Percentiles rank a stretch among this genome's conserved stretches.
Conservation (phyloP, 2,329 filamentous ascomycete species). For the Teratosphaeria viscida region DNA sequence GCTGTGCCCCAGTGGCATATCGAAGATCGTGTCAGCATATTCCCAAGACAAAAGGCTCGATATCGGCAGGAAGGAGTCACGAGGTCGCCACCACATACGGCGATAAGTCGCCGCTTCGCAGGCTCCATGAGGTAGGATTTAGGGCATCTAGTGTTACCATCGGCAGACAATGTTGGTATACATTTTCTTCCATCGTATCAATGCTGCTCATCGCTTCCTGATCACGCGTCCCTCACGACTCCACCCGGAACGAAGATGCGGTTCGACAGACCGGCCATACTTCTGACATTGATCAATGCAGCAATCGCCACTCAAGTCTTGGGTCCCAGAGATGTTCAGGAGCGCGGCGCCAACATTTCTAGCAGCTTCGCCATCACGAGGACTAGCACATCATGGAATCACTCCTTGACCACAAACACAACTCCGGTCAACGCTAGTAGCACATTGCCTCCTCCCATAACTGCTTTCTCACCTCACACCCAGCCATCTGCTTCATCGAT, state of each 20-base stretch:
- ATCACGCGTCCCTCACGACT: background rate
- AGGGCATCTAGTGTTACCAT: no score
- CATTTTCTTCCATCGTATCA: background rate
- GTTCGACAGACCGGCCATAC: background rate
- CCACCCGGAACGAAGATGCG: background rate
- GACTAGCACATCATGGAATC: background rate
- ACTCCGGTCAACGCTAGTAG: background rate
- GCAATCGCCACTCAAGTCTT: background rate
- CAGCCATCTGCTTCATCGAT: background rate
- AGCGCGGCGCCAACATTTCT: background rate
- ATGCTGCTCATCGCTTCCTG: background rate
- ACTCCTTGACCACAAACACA: background rate
- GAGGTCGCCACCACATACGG: background rate
- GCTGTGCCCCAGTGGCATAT: background rate
- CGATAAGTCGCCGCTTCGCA: background rate
- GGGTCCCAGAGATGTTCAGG: background rate
- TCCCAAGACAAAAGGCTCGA: background rate
- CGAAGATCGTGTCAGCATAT: background rate
- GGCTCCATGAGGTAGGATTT: no score
- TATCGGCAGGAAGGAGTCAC: background rate
- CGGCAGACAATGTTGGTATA: background rate
- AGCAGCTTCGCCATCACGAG: background rate
- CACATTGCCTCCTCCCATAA: background rate
- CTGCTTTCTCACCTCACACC: background rate
- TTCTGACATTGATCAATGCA: background rate